phyloP scores from a whole-genome alignment of 345 rosid species.

The Garcia nutans region DNA sequence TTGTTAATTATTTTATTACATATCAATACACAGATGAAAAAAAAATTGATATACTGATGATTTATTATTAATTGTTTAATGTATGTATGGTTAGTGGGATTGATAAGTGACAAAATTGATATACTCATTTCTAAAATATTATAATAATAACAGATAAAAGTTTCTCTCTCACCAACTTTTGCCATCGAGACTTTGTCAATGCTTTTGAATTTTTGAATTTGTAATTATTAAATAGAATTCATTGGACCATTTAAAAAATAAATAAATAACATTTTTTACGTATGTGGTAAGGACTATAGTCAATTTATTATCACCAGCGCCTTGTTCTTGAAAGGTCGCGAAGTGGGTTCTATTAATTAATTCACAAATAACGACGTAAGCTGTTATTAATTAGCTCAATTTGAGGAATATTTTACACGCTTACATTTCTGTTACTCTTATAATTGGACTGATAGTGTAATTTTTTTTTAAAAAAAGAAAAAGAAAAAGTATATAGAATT shows the following conservation, averaged over 20 bases:
- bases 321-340: not conserved
- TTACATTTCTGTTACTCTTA: conserved; percentile 7
- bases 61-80: too few relatives aligned
- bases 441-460: not conserved
- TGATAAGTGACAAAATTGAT: conserved; percentile 16
- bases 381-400: not conserved
- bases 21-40: too few relatives aligned
- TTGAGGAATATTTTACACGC: not conserved
- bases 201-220: not conserved
- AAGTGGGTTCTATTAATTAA: not conserved
- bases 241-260: too few relatives aligned
- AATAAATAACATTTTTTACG: too few relatives aligned
- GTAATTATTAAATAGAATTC: too few relatives aligned
- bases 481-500: not conserved
- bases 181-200: not conserved
- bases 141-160: not conserved
- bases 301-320: not conserved
- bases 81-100: not conserved
- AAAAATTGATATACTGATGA: too few relatives aligned
- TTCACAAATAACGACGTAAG: not conserved
- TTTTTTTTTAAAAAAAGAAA: too few relatives aligned
- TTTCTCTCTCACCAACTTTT: conserved; percentile 15
- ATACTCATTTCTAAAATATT: conserved; percentile 2
- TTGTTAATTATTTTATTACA: too few relatives aligned
- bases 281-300: not conserved